Evolutionary conservation across 352 stramenopile species (phyloP).

Genomic region (Phytophthora macrochlamydospora): DNA sequence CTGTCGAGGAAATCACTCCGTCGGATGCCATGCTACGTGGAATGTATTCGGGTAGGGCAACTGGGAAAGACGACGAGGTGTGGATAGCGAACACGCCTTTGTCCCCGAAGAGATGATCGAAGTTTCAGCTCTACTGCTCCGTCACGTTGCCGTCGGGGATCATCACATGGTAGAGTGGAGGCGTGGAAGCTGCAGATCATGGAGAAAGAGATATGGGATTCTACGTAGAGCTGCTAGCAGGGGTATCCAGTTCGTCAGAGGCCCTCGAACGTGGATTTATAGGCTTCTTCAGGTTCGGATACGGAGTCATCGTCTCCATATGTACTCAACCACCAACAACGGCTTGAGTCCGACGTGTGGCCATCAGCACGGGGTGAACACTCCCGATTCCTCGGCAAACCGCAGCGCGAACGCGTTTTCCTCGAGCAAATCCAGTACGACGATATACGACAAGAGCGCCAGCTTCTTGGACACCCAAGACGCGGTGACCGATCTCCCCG

Average conservation of each 20-base stretch:
- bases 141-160: constrained; percentile 52
- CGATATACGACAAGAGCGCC: too few relatives aligned
- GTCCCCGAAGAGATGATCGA: constrained; percentile 43
- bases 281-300: not conserved
- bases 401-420: too few relatives aligned
- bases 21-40: constrained; percentile 44
- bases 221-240: constrained; percentile 34
- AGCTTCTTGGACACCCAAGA: too few relatives aligned
- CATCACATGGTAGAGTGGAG: constrained; percentile 50
- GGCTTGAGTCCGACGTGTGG: constrained; percentile 37
- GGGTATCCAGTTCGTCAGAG: constrained; percentile 27
- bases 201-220: constrained; percentile 26
- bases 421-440: too few relatives aligned
- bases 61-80: constrained; percentile 58
- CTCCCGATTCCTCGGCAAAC: too few relatives aligned
- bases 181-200: constrained; percentile 6
- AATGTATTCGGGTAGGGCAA: constrained; percentile 74
- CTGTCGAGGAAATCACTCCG: constrained; percentile 64
- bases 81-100: constrained; percentile 67
- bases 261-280: constrained; percentile 30
- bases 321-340: constrained; percentile 59
- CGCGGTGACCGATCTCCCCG: too few relatives aligned
- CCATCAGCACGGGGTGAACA: not conserved
- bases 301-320: constrained; percentile 38
- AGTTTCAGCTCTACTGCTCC: constrained; percentile 32